Evolutionary conservation across 805 yeast genomes (phyloP).

Genomic region (Zygoascus ofunaensis): DNA sequence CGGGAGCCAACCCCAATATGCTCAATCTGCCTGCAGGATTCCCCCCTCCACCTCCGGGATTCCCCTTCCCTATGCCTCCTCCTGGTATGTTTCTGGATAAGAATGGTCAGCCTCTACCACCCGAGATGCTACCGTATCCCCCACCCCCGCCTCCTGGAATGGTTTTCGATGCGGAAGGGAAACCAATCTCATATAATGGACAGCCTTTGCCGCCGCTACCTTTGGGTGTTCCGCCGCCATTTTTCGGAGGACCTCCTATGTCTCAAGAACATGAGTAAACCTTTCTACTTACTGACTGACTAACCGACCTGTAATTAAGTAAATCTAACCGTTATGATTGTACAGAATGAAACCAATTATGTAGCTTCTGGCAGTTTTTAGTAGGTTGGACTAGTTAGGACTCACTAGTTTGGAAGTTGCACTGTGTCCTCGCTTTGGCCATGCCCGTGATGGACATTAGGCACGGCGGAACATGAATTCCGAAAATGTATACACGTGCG

Average conservation of each 20-base stretch:
- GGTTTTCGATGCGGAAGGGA: background rate
- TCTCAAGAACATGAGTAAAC: too few relatives aligned
- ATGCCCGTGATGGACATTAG: too few relatives aligned
- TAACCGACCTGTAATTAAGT: too few relatives aligned
- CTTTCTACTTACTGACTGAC: too few relatives aligned
- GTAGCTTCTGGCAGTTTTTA: too few relatives aligned
- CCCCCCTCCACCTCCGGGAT: constrained; percentile 7
- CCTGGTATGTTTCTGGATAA: constrained; percentile 15
- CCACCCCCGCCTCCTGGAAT: constrained; percentile 11
- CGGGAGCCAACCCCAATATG: constrained; percentile 1
- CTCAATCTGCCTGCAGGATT: constrained; percentile 6
- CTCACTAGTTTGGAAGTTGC: too few relatives aligned
- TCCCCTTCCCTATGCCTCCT: constrained; percentile 10
- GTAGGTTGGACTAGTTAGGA: too few relatives aligned
- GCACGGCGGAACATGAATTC: too few relatives aligned
- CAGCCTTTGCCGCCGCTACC: constrained; percentile 5
- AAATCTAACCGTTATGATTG: too few relatives aligned
- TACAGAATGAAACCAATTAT: too few relatives aligned
- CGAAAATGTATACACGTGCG: too few relatives aligned
- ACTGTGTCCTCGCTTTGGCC: too few relatives aligned
- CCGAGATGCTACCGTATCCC: constrained; percentile 9
- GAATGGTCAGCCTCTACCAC: constrained; percentile 14
- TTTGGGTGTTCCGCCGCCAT: constrained; percentile 8
- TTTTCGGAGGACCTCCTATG: constrained; percentile 12
- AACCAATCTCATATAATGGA: background rate